Conservation (phyloP, 495 filamentous ascomycete genomes). For the Aspergillus campestris region DNA sequence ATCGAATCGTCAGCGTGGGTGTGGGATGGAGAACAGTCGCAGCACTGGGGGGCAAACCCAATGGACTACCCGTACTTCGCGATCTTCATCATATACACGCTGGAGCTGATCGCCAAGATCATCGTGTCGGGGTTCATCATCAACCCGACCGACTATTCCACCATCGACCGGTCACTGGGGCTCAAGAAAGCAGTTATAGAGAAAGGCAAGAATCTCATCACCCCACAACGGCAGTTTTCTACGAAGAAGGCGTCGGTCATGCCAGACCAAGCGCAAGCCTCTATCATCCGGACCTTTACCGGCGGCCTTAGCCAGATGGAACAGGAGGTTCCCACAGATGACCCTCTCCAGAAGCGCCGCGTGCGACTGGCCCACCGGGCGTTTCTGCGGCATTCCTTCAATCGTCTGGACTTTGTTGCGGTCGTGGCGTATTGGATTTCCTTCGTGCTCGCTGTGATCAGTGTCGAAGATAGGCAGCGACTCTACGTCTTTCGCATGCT, state of each 20-base stretch:
- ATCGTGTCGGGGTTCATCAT: slow-evolving; percentile 89
- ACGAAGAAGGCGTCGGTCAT: slow-evolving; percentile 36
- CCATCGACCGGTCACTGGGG: slow-evolving; percentile 61
- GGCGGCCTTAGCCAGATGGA: slow-evolving; percentile 50
- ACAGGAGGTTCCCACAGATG: slow-evolving; percentile 40
- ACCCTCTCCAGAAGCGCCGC: slow-evolving; percentile 73
- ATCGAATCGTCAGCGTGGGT: slow-evolving; percentile 70
- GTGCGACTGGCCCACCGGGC: slow-evolving; percentile 80
- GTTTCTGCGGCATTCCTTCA: slow-evolving; percentile 91
- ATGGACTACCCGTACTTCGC: slow-evolving; percentile 75
- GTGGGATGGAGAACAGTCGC: slow-evolving; percentile 39
- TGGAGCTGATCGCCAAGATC: slow-evolving; percentile 71
- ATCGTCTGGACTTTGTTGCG: slow-evolving; percentile 89
- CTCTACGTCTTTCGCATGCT: slow-evolving; percentile 93
- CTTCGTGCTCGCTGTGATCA: slow-evolving; percentile 60
- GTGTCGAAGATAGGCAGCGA: slow-evolving; percentile 57
- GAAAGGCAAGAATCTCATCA: slow-evolving; percentile 69
- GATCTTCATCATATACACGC: slow-evolving; percentile 85
- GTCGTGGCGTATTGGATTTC: slow-evolving; percentile 95
- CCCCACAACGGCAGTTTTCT: slow-evolving; percentile 64
- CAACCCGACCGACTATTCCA: slow-evolving; percentile 80
- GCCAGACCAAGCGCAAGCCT: slow-evolving; percentile 45
- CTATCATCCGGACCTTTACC: slow-evolving; percentile 79
- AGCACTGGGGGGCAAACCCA: slow-evolving; percentile 54
- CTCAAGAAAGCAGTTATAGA: slow-evolving; percentile 63